Evolutionary conservation across 1,284 basidiomycete species (phyloP).

Genomic region (Sutorius eximius): DNA sequence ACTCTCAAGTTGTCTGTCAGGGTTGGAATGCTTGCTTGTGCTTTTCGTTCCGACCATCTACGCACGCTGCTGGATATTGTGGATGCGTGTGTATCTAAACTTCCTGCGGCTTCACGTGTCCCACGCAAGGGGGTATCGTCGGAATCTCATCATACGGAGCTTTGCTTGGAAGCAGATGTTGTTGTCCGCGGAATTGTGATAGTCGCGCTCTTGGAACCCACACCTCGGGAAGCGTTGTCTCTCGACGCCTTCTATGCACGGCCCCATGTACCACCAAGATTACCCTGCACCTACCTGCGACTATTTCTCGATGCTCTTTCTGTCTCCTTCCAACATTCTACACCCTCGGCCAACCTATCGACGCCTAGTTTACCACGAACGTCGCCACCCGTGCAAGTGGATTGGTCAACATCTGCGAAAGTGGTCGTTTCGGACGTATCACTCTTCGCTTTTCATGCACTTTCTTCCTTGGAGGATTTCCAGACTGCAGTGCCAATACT

Average conservation of each 20-base stretch:
- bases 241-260: conserved; percentile 48
- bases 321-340: conserved; percentile 30
- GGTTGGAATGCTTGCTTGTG: conserved; percentile 52
- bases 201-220: conserved; percentile 41
- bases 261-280: conserved; percentile 54
- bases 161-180: conserved; percentile 38
- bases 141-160: conserved; percentile 10
- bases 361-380: conserved; percentile 7
- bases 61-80: conserved; percentile 45
- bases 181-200: conserved; percentile 51
- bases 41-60: conserved; percentile 55
- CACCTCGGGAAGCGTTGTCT: conserved; percentile 4
- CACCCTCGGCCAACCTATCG: conserved; percentile 2
- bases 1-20: conserved; percentile 39
- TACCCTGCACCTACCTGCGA: conserved; percentile 53
- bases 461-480: conserved; percentile 23
- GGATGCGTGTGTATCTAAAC: conserved; percentile 39
- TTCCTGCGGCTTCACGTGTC: conserved; percentile 18
- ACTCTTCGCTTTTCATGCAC: conserved; percentile 46
- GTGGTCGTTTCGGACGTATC: conserved; percentile 49
- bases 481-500: conserved; percentile 56
- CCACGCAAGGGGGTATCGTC: conserved; percentile 6
- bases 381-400: neutral
- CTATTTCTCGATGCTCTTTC: conserved; percentile 56
- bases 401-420: conserved; percentile 33